Conservation (phyloP, 106 monocot genomes). For the Allium fistulosum region DNA sequence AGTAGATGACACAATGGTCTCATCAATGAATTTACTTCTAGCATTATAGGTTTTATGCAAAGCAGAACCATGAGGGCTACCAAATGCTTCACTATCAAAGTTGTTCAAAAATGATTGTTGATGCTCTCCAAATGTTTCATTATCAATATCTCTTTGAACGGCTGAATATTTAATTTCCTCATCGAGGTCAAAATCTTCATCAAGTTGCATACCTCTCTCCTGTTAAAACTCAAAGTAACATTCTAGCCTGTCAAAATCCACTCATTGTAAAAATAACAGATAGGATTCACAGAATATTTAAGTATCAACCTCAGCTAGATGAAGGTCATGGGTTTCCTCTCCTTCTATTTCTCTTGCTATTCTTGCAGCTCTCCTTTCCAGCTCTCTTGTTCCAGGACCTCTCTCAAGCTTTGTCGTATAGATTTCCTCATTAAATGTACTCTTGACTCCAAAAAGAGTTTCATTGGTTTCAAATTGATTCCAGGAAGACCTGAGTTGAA, state of each 20-base stretch:
- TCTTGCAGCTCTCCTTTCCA: constrained; percentile 70
- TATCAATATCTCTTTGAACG: constrained; percentile 55
- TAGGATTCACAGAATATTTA: constrained; percentile 3
- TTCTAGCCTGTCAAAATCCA: not conserved
- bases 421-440: constrained; percentile 92
- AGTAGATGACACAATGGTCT: constrained; percentile 25
- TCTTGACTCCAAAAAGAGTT: constrained; percentile 90
- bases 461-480: constrained; percentile 93
- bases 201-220: constrained; percentile 77
- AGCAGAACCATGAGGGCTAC: constrained; percentile 11
- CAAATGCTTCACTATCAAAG: constrained; percentile 26
- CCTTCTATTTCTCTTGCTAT: constrained; percentile 97
- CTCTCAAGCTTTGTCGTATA: constrained; percentile 96
- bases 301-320: constrained; percentile 61
- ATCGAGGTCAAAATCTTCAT: constrained; percentile 62
- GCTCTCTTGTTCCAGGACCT: constrained; percentile 76
- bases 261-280: not conserved
- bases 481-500: constrained; percentile 22
- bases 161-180: constrained; percentile 93
- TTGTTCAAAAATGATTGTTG: constrained; percentile 14
- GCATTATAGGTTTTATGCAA: constrained; percentile 15
- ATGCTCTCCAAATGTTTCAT: constrained; percentile 19
- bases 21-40: constrained; percentile 19
- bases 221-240: constrained; percentile 23
- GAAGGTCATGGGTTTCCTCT: constrained; percentile 78